phyloP scores from a whole-genome alignment of 2,329 filamentous ascomycete genomes.

The Neonectria neomacrospora region DNA sequence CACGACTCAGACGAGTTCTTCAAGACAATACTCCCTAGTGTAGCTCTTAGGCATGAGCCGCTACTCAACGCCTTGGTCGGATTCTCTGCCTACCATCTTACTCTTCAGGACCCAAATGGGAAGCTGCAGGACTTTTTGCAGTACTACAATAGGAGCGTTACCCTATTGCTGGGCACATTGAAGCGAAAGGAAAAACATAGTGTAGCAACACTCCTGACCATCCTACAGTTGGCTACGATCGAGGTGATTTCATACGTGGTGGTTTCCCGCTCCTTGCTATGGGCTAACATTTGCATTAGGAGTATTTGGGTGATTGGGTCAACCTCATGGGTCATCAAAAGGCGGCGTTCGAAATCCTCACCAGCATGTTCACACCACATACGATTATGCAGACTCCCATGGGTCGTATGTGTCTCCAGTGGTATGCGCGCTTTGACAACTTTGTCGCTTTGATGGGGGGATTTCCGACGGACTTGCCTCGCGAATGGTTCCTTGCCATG shows the following conservation, averaged over 20 bases:
- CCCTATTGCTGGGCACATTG: slow-evolving; percentile 76
- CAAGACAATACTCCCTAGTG: slow-evolving; percentile 73
- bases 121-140: slow-evolving; percentile 84
- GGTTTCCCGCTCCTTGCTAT: not conserved
- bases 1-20: slow-evolving; percentile 79
- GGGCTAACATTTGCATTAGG: slow-evolving; percentile 61
- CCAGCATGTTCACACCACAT: slow-evolving; percentile 79
- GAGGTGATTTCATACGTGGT: slow-evolving; percentile 70
- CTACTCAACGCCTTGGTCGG: slow-evolving; percentile 87
- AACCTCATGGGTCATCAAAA: slow-evolving; percentile 93
- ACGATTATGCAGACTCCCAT: slow-evolving; percentile 77
- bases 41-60: slow-evolving; percentile 79
- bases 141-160: slow-evolving; percentile 92
- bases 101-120: slow-evolving; percentile 75
- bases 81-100: slow-evolving; percentile 89
- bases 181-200: slow-evolving; percentile 76
- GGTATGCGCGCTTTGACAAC: slow-evolving; percentile 91
- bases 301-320: slow-evolving; percentile 95
- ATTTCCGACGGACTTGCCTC: slow-evolving; percentile 76
- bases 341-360: slow-evolving; percentile 85
- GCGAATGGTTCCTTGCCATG: slow-evolving; percentile 80
- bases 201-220: slow-evolving; percentile 82
- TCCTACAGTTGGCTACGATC: slow-evolving; percentile 91
- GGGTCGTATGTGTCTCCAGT: slow-evolving; percentile 79
- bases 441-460: slow-evolving; percentile 86